Evolutionary conservation across 768 basidiomycete genomes (phyloP).

Genomic region (Mycena haematopus): DNA sequence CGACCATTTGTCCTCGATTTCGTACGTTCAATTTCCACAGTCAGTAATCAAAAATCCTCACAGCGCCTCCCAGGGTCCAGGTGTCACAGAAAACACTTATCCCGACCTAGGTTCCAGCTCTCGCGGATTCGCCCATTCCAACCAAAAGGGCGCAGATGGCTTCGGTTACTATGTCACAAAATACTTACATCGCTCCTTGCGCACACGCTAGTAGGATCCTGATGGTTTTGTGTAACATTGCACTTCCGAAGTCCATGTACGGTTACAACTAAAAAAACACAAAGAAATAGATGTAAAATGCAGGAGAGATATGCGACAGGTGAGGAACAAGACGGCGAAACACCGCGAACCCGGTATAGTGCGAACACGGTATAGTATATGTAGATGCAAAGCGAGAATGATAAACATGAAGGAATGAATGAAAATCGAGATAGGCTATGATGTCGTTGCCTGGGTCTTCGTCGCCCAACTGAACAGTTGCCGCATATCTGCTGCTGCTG

Average conservation of each 20-base stretch:
- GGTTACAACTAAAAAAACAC: slow-evolving; percentile 41
- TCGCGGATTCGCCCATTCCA: slow-evolving; percentile 36
- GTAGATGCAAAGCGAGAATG: slow-evolving; percentile 28
- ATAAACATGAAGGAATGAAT: slow-evolving; percentile 21
- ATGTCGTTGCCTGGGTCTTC: slow-evolving; percentile 51
- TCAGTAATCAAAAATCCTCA: slow-evolving; percentile 1
- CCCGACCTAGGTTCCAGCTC: slow-evolving; percentile 38
- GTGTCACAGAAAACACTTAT: slow-evolving; percentile 62
- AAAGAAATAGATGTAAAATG: slow-evolving; percentile 36
- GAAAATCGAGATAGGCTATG: slow-evolving; percentile 33
- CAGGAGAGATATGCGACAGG: slow-evolving; percentile 30
- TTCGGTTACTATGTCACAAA: slow-evolving; percentile 60
- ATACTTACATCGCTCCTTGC: slow-evolving; percentile 31
- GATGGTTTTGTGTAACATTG: slow-evolving; percentile 21
- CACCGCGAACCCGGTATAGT: slow-evolving; percentile 14
- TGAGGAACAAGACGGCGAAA: slow-evolving; percentile 20
- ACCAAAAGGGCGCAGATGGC: slow-evolving; percentile 42
- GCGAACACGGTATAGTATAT: slow-evolving; percentile 12
- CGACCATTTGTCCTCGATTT: slow-evolving; percentile 84
- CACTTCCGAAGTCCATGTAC: slow-evolving; percentile 25
- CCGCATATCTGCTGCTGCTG: slow-evolving; percentile 71
- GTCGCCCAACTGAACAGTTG: slow-evolving; percentile 83
- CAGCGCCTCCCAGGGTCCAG: slow-evolving; percentile 54
- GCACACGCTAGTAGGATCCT: background rate
- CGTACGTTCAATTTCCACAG: slow-evolving; percentile 40